Evolutionary conservation across 805 yeast species (phyloP).

Genomic region (Wickerhamiella alocasiicola): DNA sequence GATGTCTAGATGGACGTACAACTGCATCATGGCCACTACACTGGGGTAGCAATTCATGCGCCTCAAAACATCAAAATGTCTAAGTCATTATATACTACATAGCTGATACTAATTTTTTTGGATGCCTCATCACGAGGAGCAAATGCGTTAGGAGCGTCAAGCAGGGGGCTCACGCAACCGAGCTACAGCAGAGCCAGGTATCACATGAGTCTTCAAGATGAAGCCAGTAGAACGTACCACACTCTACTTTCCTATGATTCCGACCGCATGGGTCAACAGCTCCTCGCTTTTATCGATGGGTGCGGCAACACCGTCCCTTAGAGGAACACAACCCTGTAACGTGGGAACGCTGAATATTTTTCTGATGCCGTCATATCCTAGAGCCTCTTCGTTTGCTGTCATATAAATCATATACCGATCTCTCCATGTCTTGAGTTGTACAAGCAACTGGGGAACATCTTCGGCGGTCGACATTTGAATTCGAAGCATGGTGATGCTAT

Average conservation of each 20-base stretch:
- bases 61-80: background rate
- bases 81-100: background rate
- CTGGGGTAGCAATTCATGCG: too few relatives aligned
- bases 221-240: too few relatives aligned
- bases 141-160: too few relatives aligned
- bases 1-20: too few relatives aligned
- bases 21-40: too few relatives aligned
- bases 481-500: constrained; percentile 17
- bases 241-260: background rate
- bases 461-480: constrained; percentile 11
- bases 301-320: constrained; percentile 19
- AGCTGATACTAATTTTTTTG: too few relatives aligned
- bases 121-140: too few relatives aligned
- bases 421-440: constrained; percentile 17
- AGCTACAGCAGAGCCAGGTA: too few relatives aligned
- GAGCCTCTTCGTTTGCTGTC: constrained; percentile 17
- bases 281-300: constrained; percentile 15
- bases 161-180: too few relatives aligned
- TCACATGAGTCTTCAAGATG: too few relatives aligned
- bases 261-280: constrained; percentile 3
- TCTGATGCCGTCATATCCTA: background rate
- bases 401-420: constrained; percentile 14
- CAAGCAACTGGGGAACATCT: constrained; percentile 15
- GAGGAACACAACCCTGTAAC: constrained; percentile 17
- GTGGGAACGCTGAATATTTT: background rate